These are phyloP conservation scores for Neocucurbitaria cava DNA, from an alignment of 2,329 filamentous ascomycete genomes.

Conservation along the genomic window DNA sequence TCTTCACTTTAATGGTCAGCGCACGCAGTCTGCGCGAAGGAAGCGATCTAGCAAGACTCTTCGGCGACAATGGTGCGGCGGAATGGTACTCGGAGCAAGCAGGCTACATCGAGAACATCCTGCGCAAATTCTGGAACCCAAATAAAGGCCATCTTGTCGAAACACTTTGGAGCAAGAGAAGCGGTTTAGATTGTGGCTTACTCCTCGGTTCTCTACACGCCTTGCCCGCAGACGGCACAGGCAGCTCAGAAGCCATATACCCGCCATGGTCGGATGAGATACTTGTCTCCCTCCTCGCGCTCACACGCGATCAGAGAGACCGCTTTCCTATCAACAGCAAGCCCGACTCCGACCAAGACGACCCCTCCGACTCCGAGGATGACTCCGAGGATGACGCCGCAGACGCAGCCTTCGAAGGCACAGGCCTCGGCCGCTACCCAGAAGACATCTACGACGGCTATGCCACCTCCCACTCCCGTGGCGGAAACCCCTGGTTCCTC, in stretches of 20 bases:
- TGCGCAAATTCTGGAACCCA: constrained; percentile 48
- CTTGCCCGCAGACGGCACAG: constrained; percentile 21
- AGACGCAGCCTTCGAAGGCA: constrained; percentile 32
- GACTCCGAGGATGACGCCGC: constrained; percentile 11
- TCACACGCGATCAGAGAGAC: constrained; percentile 42
- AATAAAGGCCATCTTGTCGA: constrained; percentile 47
- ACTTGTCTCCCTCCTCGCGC: constrained; percentile 44
- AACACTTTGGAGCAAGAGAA: constrained; percentile 42
- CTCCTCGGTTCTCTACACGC: constrained; percentile 50
- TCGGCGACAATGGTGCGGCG: constrained; percentile 47
- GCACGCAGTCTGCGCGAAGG: constrained; percentile 47
- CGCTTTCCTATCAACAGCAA: constrained; percentile 51
- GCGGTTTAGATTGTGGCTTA: constrained; percentile 48
- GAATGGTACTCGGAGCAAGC: constrained; percentile 50
- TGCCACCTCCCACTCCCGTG: constrained; percentile 30
- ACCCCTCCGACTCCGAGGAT: no score
- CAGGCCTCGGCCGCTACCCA: constrained; percentile 52
- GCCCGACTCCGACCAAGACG: constrained; percentile 16
- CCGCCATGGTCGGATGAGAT: constrained; percentile 49
- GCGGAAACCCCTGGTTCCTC: constrained; percentile 54
- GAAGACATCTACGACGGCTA: constrained; percentile 53
- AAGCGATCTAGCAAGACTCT: constrained; percentile 39
- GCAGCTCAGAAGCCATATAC: constrained; percentile 32
- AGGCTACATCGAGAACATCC: constrained; percentile 38
- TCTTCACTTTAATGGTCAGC: constrained; percentile 51